A percentile compares a stretch with the other conserved stretches of the same genome.
Conservation (phyloP, 805 yeast genomes). For the Cephaloascus albidus region DNA sequence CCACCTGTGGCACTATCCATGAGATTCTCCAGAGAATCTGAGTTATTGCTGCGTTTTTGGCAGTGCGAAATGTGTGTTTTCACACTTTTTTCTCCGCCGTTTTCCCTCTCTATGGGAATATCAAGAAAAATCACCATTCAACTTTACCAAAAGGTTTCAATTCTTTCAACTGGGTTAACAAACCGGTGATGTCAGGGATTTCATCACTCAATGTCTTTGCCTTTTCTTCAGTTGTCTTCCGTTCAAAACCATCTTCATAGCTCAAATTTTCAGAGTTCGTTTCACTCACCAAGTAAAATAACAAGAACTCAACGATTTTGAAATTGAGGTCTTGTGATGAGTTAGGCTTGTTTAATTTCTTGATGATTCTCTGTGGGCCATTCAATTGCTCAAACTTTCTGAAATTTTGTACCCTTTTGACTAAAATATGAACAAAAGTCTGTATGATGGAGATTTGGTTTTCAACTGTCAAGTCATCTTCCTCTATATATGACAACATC, state of each 20-base stretch:
- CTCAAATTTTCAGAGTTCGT: conserved; percentile 9
- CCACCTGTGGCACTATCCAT: too few species aligned
- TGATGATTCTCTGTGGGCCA: conserved; percentile 48
- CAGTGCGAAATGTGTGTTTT: too few species aligned
- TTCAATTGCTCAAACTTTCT: conserved; percentile 47
- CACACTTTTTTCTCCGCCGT: too few species aligned
- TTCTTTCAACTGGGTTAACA: neutral
- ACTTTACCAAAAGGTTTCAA: conserved; percentile 1
- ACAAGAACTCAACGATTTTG: conserved; percentile 57
- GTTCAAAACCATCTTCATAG: conserved; percentile 10
- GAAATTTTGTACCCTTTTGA: conserved; percentile 46
- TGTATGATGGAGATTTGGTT: conserved; percentile 32
- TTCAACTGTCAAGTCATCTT: conserved; percentile 5
- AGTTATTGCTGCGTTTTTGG: too few species aligned
- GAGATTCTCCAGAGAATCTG: too few species aligned
- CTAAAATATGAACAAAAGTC: conserved; percentile 47
- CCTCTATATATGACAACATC: conserved; percentile 10
- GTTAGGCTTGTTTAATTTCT: conserved; percentile 24
- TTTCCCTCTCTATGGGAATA: too few species aligned
- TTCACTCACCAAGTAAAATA: conserved; percentile 63
- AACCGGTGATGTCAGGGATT: neutral
- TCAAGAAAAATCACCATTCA: conserved; percentile 1
- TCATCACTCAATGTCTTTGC: conserved; percentile 23
- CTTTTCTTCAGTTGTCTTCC: conserved; percentile 35
- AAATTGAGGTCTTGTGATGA: conserved; percentile 47